These are phyloP conservation scores for Rhododendron vialii DNA, from an alignment of 148 eudicot genomes.

Conservation along the genomic window DNA sequence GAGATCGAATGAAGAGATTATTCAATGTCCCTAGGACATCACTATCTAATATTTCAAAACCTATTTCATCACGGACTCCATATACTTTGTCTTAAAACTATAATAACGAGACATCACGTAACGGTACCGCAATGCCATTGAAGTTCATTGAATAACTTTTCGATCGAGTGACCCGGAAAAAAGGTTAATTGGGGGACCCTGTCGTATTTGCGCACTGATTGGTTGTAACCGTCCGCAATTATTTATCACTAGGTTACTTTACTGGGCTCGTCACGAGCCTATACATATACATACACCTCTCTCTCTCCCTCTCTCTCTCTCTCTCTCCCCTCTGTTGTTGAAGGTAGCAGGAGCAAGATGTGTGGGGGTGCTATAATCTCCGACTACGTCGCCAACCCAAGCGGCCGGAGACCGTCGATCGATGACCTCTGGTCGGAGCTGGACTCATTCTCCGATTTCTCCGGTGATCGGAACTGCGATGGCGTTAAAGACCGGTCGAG, in stretches of 20 bases:
- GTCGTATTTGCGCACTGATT: conserved; percentile 10
- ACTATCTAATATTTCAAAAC: rapidly evolving
- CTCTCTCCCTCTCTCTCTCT: conserved; percentile 1
- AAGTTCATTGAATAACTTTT: background rate
- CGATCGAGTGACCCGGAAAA: background rate
- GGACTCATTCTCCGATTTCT: conserved; percentile 22
- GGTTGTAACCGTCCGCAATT: conserved; percentile 15
- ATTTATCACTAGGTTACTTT: background rate
- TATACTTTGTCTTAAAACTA: too few relatives aligned
- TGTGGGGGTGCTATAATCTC: conserved; percentile 54
- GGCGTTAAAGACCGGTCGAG: background rate
- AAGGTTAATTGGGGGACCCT: background rate
- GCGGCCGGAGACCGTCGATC: conserved; percentile 18
- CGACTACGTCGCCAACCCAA: conserved; percentile 13
- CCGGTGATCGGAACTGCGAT: conserved; percentile 12
- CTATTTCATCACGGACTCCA: too few relatives aligned
- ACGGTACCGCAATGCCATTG: too few relatives aligned
- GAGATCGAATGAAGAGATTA: background rate
- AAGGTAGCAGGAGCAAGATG: conserved; percentile 17
- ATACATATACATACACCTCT: background rate
- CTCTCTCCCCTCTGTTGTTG: background rate
- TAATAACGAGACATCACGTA: too few relatives aligned
- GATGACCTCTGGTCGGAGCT: conserved; percentile 29
- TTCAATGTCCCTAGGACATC: too few relatives aligned
- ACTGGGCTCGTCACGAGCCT: background rate